Percentiles rank a stretch among this genome's conserved stretches.
Conservation (phyloP, 106 monocot species). For the Dendrobium catenatum region DNA sequence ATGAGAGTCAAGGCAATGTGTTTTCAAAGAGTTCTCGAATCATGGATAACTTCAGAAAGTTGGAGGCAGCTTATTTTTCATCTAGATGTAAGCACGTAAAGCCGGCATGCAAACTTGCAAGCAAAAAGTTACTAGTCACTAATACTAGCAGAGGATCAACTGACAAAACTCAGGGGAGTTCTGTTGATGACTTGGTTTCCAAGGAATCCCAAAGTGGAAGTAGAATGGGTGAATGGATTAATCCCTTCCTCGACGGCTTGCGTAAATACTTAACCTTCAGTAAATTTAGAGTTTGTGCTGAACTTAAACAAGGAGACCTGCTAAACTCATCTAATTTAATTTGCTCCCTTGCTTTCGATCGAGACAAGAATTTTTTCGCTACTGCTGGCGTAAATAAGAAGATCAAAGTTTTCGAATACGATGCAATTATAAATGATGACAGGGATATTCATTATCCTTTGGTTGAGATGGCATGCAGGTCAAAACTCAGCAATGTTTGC, state of each 20-base stretch:
- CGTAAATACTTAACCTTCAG: slow-evolving; percentile 78
- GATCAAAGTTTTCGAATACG: slow-evolving; percentile 87
- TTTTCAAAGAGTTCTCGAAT: slow-evolving; percentile 61
- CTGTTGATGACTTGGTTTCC: slow-evolving; percentile 40
- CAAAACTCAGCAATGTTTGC: slow-evolving; percentile 82
- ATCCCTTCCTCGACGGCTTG: slow-evolving; percentile 75
- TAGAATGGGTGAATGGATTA: slow-evolving; percentile 54
- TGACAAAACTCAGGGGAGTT: slow-evolving; percentile 44
- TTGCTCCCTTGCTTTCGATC: slow-evolving; percentile 83
- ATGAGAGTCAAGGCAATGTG: slow-evolving; percentile 12
- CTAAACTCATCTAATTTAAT: slow-evolving; percentile 76
- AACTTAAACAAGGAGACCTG: slow-evolving; percentile 77
- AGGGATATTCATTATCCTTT: slow-evolving; percentile 90
- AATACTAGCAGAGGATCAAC: slow-evolving; percentile 34
- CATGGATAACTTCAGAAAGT: slow-evolving; percentile 88
- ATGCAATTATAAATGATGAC: slow-evolving; percentile 65
- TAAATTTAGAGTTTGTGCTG: slow-evolving; percentile 64
- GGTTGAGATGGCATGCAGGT: slow-evolving; percentile 69
- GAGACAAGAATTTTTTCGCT: slow-evolving; percentile 85
- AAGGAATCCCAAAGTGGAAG: slow-evolving; percentile 19
- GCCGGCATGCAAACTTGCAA: slow-evolving; percentile 8
- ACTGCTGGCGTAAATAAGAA: slow-evolving; percentile 93
- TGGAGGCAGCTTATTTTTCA: slow-evolving; percentile 79
- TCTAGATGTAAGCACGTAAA: slow-evolving; percentile 35
- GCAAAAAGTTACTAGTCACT: slow-evolving; percentile 5